Conservation (phyloP, 306 rosid species). For the Pyrus betulifolia region DNA sequence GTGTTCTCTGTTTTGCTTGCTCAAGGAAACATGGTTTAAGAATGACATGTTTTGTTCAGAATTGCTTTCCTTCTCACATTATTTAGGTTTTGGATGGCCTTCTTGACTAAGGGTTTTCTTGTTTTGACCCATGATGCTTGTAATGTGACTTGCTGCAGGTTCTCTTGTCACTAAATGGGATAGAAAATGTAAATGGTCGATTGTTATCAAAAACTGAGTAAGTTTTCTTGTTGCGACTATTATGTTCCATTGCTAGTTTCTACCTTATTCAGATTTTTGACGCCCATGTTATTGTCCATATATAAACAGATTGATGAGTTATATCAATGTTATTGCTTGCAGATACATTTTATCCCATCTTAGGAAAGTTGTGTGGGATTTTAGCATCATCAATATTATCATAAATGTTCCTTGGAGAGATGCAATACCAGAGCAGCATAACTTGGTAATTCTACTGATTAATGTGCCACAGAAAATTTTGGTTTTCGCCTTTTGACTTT, state of each 20-base stretch:
- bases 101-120: not conserved
- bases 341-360: constrained; percentile 58
- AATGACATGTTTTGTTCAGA: not conserved
- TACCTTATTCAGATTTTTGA: not conserved
- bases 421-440: constrained; percentile 33
- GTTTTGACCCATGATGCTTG: not conserved
- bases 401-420: constrained; percentile 58
- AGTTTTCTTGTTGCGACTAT: constrained; percentile 22
- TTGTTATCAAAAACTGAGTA: constrained; percentile 75
- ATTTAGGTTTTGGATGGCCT: not conserved
- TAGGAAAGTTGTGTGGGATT: constrained; percentile 68
- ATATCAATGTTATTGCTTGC: constrained; percentile 25
- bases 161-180: constrained; percentile 62
- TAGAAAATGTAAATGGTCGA: constrained; percentile 51
- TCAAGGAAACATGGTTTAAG: not conserved
- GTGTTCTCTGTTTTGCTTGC: not conserved
- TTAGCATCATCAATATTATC: constrained; percentile 38
- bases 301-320: not conserved
- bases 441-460: constrained; percentile 46
- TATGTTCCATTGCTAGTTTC: constrained; percentile 1
- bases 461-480: not conserved
- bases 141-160: constrained; percentile 38
- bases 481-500: not conserved
- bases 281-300: not conserved
- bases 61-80: not conserved